Evolutionary conservation across 1,284 basidiomycete species (phyloP).

Genomic region (Exsudoporus floridanus): DNA sequence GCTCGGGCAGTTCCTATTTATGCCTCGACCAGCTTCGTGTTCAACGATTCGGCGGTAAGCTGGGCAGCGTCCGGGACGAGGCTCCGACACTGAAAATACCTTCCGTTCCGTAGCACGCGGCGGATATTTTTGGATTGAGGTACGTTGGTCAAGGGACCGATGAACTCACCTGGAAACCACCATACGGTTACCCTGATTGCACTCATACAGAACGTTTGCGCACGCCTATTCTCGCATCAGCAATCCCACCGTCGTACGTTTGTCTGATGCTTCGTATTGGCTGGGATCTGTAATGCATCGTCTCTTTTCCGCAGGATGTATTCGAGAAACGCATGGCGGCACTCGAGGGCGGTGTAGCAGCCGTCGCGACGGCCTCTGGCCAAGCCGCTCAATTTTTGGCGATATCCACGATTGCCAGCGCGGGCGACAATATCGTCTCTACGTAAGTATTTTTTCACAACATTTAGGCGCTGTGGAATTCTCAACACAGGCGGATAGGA

Average conservation of each 20-base stretch:
- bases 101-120: constrained; percentile 42
- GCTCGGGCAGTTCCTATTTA: constrained; percentile 85
- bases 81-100: constrained; percentile 66
- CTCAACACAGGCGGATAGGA: constrained; percentile 16
- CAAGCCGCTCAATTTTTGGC: constrained; percentile 81
- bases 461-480: not conserved
- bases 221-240: constrained; percentile 77
- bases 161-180: too few relatives aligned
- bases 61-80: constrained; percentile 25
- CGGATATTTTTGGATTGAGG: constrained; percentile 16
- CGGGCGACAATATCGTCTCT: constrained; percentile 78
- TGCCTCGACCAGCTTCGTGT: constrained; percentile 72
- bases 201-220: constrained; percentile 49
- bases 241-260: constrained; percentile 76
- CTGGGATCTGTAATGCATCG: not conserved
- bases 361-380: constrained; percentile 75
- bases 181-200: constrained; percentile 22
- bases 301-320: constrained; percentile 51
- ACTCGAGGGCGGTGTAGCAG: constrained; percentile 77
- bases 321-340: constrained; percentile 86
- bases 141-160: not conserved
- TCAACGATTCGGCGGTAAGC: constrained; percentile 69
- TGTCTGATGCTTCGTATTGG: not conserved
- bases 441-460: constrained; percentile 41
- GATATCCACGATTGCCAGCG: constrained; percentile 58